Evolutionary conservation across 768 basidiomycete species (phyloP).

Genomic region (Pulveroboletus frians): DNA sequence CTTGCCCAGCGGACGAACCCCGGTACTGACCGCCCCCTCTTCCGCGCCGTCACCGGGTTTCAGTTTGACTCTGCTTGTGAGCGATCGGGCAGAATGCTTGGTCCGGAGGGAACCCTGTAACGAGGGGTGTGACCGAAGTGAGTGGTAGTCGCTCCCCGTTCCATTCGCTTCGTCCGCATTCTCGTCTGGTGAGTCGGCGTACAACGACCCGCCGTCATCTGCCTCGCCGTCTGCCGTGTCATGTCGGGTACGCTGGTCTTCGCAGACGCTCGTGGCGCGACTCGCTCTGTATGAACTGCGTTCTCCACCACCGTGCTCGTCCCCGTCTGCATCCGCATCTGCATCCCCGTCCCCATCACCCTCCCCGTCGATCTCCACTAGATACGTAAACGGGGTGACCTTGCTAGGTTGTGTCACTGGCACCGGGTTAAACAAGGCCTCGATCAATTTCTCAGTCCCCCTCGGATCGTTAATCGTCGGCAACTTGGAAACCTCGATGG

Average conservation of each 20-base stretch:
- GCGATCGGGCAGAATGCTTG: slow-evolving; percentile 16
- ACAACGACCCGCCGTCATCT: slow-evolving; percentile 20
- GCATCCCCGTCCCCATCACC: slow-evolving; percentile 16
- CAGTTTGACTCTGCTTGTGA: slow-evolving; percentile 8
- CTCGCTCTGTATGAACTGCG: background rate
- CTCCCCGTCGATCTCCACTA: slow-evolving; percentile 26
- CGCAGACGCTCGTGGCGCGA: background rate
- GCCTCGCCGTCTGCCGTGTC: background rate
- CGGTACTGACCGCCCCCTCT: background rate
- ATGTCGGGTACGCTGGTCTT: background rate
- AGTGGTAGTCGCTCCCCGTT: slow-evolving; percentile 27
- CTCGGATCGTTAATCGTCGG: slow-evolving; percentile 54
- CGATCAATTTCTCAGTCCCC: slow-evolving; percentile 70
- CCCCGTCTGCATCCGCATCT: slow-evolving; percentile 15
- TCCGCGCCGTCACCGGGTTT: background rate
- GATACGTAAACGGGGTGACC: slow-evolving; percentile 36
- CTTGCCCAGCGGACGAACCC: background rate
- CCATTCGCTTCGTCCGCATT: slow-evolving; percentile 2
- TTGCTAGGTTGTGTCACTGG: slow-evolving; percentile 32
- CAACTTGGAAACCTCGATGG: slow-evolving; percentile 34
- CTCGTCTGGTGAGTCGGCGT: slow-evolving; percentile 19
- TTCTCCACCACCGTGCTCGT: slow-evolving; percentile 14
- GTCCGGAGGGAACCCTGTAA: slow-evolving; percentile 21
- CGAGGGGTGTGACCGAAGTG: slow-evolving; percentile 23
- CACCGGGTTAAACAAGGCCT: slow-evolving; percentile 73